Evolutionary conservation across 352 stramenopile genomes (phyloP), one percentile per base, ranked within the genome.

Genomic region (Phytophthora hybrid): DNA sequence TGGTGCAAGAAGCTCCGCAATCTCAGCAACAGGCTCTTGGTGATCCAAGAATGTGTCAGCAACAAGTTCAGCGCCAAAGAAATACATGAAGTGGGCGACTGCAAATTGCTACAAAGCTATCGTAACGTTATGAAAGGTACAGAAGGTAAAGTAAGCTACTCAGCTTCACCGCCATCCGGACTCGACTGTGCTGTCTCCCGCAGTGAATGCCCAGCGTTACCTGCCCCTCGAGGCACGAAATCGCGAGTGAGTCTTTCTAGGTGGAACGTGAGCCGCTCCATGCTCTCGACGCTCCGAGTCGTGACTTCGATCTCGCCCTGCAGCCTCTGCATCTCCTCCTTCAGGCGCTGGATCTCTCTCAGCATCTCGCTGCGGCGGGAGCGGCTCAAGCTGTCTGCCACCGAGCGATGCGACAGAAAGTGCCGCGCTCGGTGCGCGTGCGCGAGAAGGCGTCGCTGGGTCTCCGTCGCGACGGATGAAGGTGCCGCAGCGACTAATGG

Each of bases 251-350:
- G 71, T 19, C 51, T 51, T 51, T 84, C 58, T 29, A 89, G 63
- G 23, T 78, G 74, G 29, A 73, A 66, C 9, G 74, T 76, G 58
- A 89, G 68, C 1, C 63, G 77, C 44, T 85, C 77, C 56, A 87
- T 81, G 19, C 56, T 73, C 60, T 77, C 72, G 14, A 89, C 63
- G 29, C 60, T 80, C 46, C 73, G 77, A 32, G 66, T 74, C 18
- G 79, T 85, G 57, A 72, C 62, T 49, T 87, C 73, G 21, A 87
- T 70, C 54, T 84, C 71, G 10, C 63, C 55, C 59, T 89, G 62
- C 5, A 89, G 62, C 6, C 51, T 46, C 54, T 63, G 47, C 29
- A 79, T 75, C n/a, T 79, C 59, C 7, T 68, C 59, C 16, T 77
- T 78, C 19, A 87, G 65, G 11, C 69, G 78, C 29, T 37, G 31